Base-by-base conservation (phyloP, 352 stramenopile genomes). In the Poterioochromonas sp. region DNA sequence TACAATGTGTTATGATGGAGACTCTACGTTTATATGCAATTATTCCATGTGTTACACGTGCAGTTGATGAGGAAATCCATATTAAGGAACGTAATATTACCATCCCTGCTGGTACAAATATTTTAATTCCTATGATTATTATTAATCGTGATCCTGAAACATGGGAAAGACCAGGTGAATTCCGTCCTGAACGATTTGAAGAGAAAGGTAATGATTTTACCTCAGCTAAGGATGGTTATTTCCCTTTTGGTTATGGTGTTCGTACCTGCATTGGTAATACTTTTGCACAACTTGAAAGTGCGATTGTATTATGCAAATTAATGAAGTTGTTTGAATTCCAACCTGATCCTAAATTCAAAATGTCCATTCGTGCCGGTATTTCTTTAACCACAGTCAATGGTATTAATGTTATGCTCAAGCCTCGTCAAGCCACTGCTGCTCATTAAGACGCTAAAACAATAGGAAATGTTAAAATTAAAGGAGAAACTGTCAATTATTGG, bases 261-360 rank as follows among this genome's bases (percentile, higher is more conserved):
- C 74, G 85, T 26, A 83, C 83, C 65, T 88, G 85, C 76, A 85
- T 88, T 65, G 85, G 85, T 1, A 85, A 86, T 44, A 84, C 83
- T 40, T 83, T 88, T 71, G 84, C 84, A 1, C 40, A 87, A 39
- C 22, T 87, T 18, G 84, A 88, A 69, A 65, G 76, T 15, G 83
- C 82, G 51, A 74, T 85, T 41, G 78, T 84, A 1, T 51, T 88
- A 22, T 70, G 63, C n/a, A 58, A 76, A 32, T 65, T 88, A n/a
- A 73, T 86, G 51, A 26, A 78, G 5, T 47, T 58, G 32, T 77
- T 71, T 43, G 47, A 41, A 12, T 77, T 83, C 35, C n/a, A 32
- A 1, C 49, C 34, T n/a, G 44, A 81, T 20, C 54, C 47, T 35
- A 53, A 62, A 0, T 83, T 83, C 73, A 60, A 63, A 35, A 49